phyloP scores from a whole-genome alignment of 768 basidiomycete species.

The Suillus placidus region DNA sequence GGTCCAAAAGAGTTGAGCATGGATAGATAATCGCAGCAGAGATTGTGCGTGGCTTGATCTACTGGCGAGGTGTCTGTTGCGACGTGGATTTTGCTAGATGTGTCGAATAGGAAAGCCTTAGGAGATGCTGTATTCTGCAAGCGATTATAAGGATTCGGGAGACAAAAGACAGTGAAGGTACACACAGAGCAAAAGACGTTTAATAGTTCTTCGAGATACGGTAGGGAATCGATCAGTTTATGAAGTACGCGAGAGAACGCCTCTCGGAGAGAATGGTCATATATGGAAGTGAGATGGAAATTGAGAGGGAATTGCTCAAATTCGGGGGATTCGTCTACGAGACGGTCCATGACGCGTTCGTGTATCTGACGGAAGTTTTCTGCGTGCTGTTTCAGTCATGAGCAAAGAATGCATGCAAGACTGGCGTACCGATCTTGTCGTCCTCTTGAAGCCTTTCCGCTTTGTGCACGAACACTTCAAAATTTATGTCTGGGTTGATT shows the following conservation, averaged over 20 bases:
- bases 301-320: slow-evolving; percentile 79
- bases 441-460: slow-evolving; percentile 90
- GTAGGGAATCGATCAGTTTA: slow-evolving; percentile 81
- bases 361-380: slow-evolving; percentile 93
- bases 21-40: slow-evolving; percentile 89
- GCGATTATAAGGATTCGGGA: slow-evolving; percentile 2
- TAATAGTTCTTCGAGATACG: slow-evolving; percentile 84
- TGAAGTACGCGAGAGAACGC: slow-evolving; percentile 91
- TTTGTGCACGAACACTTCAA: slow-evolving; percentile 96
- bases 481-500: slow-evolving; percentile 72
- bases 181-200: slow-evolving; percentile 82
- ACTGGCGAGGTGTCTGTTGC: slow-evolving; percentile 93
- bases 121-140: slow-evolving; percentile 85
- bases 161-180: background rate
- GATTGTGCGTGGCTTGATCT: slow-evolving; percentile 82
- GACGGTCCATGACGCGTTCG: slow-evolving; percentile 80
- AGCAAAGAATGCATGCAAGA: background rate
- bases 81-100: slow-evolving; percentile 81
- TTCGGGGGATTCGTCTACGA: slow-evolving; percentile 74
- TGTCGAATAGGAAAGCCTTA: slow-evolving; percentile 94
- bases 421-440: slow-evolving; percentile 76
- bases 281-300: slow-evolving; percentile 91
- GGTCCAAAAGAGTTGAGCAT: slow-evolving; percentile 86
- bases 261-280: slow-evolving; percentile 89
- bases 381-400: slow-evolving; percentile 33